Conservation (phyloP, 2,329 filamentous ascomycete species). For the Colletotrichum plurivorum region DNA sequence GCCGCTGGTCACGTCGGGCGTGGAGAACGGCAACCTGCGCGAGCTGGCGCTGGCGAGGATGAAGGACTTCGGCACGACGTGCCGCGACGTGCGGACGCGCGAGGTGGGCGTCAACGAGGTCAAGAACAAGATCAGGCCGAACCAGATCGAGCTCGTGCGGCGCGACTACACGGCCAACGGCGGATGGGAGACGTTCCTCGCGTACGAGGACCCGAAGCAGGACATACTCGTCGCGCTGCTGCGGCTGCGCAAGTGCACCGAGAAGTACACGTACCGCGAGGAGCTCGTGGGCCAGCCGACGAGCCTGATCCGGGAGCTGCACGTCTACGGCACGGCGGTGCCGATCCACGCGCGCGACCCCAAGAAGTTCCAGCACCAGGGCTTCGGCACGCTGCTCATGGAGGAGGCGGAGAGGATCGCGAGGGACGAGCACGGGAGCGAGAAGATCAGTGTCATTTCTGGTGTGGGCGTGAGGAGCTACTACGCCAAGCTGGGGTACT, state of each 20-base stretch:
- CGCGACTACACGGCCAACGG: constrained; percentile 96
- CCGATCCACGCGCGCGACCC: constrained; percentile 96
- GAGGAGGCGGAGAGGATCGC: constrained; percentile 98
- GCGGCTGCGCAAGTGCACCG: constrained; percentile 89
- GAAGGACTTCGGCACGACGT: constrained; percentile 99
- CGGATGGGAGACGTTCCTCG: constrained; percentile 98
- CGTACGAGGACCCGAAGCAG: constrained; percentile 98
- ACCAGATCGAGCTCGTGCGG: constrained; percentile 94
- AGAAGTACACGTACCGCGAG: constrained; percentile 91
- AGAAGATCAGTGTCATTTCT: constrained; percentile 97
- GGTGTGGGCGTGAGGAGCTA: constrained; percentile 97
- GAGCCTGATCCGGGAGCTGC: constrained; percentile 92
- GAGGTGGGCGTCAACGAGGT: constrained; percentile 99
- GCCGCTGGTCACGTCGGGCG: constrained; percentile 97
- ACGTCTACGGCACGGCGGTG: constrained; percentile 98
- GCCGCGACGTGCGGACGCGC: constrained; percentile 94
- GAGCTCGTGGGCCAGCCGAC: constrained; percentile 90
- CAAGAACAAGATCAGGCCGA: constrained; percentile 97
- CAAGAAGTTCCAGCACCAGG: constrained; percentile 98
- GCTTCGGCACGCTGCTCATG: constrained; percentile 96
- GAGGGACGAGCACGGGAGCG: constrained; percentile 91
- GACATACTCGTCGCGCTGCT: constrained; percentile 95
- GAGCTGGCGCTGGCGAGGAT: constrained; percentile 96
- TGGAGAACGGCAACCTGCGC: constrained; percentile 96
- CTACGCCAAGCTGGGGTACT: constrained; percentile 93